Conservation (phyloP, 176 grass and related monocot genomes). For the Saccharum spontaneum region DNA sequence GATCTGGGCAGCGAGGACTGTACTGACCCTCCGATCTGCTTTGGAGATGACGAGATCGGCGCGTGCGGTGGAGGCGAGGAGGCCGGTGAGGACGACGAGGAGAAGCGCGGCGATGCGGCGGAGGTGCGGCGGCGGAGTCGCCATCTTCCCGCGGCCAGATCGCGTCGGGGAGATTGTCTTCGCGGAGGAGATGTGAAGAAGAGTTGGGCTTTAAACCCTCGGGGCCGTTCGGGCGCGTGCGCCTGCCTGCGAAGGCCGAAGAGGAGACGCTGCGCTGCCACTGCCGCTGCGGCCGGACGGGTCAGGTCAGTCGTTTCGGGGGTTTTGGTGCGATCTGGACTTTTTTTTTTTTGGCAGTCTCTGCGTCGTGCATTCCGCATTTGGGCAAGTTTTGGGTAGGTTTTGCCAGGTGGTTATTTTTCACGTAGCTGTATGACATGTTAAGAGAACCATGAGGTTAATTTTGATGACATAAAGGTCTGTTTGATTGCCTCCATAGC, state of each 20-base stretch:
- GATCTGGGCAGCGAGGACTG: conserved; percentile 32
- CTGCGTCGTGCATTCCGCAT: too few relatives aligned
- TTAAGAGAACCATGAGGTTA: too few relatives aligned
- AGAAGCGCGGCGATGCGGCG: not conserved
- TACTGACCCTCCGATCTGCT: conserved; percentile 76
- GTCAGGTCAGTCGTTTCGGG: not conserved
- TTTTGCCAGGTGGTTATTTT: not conserved
- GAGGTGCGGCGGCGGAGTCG: conserved; percentile 24
- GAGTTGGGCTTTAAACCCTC: conserved; percentile 53
- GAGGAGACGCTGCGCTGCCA: too few relatives aligned
- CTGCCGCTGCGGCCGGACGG: not conserved
- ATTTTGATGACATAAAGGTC: too few relatives aligned
- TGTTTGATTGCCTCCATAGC: too few relatives aligned
- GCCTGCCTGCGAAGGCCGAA: too few relatives aligned
- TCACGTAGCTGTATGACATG: too few relatives aligned
- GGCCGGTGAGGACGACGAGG: conserved; percentile 17
- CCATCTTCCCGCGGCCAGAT: conserved; percentile 53
- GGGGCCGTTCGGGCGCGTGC: not conserved
- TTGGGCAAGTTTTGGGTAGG: not conserved
- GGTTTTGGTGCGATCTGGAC: not conserved
- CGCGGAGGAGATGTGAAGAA: conserved; percentile 24
- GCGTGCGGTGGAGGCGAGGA: conserved; percentile 36
- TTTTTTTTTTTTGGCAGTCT: not conserved
- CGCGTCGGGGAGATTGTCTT: conserved; percentile 9
- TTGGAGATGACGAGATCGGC: conserved; percentile 86